Base-by-base conservation (phyloP, 139 green algal species). In the Tetradesmus lagerheimii region DNA sequence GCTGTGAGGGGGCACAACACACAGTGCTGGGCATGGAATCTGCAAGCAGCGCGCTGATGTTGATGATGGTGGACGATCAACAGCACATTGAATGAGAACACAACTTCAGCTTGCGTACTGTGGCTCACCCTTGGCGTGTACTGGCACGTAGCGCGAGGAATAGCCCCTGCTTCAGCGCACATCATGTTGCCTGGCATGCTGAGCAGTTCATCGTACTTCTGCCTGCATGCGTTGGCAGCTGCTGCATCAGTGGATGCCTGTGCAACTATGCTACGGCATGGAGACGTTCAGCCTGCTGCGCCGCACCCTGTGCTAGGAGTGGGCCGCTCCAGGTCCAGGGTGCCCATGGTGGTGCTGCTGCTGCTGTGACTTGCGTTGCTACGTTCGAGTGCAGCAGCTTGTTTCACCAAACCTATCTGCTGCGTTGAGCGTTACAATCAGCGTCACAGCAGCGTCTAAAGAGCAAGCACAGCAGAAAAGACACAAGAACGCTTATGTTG, bases 191-290 rank as follows among this genome's bases (percentile, higher is more conserved):
- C 82, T 78, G 83, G 83, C 83, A 88, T 88, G 64, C 83, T 88
- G 62, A 88, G 83, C 38, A 88, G 64, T 39, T 88, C 83, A 43
- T 88, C 83, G 29, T 88, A 53, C 64, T 88, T 88, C 12, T 80
- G 83, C 37, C 83, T 88, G 82, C 53, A 78, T 39, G 66, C 37
- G 6, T 11, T 14, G 53, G 76, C 37, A 29, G 35, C 15, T n/a
- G 25, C 15, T 34, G 25, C 11, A 25, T 41, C n/a, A 67, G 5
- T 29, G 80, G 3, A 14, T 14, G 9, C 80, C n/a, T 25, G 35
- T n/a, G 0, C 62, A 14, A 8, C 27, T 83, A 38, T 38, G 16
- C 4, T 41, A 45, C 29, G 29, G 20, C 15, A 0, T 62, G 57
- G 34, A 2, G 1, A 35, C 5, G 77, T 18, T 18, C n/a, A 79